Evolutionary conservation across 2,329 filamentous ascomycete genomes (phyloP).

Genomic region (Fusarium haematococcum): DNA sequence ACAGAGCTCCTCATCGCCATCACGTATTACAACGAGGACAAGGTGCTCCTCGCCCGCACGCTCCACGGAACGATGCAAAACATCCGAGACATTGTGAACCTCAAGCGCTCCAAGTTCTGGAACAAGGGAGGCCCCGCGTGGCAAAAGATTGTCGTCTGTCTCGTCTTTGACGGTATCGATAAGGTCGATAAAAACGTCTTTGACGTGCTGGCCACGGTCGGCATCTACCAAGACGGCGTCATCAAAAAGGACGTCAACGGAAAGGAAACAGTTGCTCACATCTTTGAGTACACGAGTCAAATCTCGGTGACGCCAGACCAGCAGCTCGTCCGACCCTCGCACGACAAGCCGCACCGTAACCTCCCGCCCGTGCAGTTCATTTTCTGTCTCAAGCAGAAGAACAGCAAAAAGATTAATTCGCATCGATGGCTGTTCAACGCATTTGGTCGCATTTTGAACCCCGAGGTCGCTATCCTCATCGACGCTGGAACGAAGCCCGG

Average conservation of each 20-base stretch:
- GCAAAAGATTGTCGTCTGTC: constrained; percentile 43
- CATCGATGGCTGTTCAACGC: constrained; percentile 44
- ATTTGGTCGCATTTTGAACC: constrained; percentile 42
- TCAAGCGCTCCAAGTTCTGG: constrained; percentile 43
- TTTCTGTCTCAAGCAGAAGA: constrained; percentile 44
- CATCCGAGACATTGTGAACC: constrained; percentile 41
- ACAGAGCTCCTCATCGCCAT: constrained; percentile 42
- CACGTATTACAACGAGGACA: constrained; percentile 44
- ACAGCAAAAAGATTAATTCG: constrained; percentile 45
- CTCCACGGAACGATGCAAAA: constrained; percentile 42
- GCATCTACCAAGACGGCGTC: constrained; percentile 43
- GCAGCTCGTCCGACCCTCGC: constrained; percentile 40
- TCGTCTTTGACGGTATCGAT: constrained; percentile 42
- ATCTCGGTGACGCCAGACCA: constrained; percentile 42
- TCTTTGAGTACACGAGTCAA: constrained; percentile 44
- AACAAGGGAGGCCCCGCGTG: constrained; percentile 42
- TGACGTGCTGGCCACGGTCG: constrained; percentile 40
- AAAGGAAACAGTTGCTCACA: constrained; percentile 42
- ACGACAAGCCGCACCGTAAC: constrained; percentile 34
- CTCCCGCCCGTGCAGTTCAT: constrained; percentile 42
- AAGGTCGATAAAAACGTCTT: constrained; percentile 44
- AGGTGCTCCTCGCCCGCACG: constrained; percentile 41
- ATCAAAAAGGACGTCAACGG: constrained; percentile 43
- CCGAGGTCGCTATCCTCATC: constrained; percentile 41
- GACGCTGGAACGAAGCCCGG: constrained; percentile 42